Base-by-base conservation (phyloP, 805 yeast genomes). In the Candida coquimbonensis region DNA sequence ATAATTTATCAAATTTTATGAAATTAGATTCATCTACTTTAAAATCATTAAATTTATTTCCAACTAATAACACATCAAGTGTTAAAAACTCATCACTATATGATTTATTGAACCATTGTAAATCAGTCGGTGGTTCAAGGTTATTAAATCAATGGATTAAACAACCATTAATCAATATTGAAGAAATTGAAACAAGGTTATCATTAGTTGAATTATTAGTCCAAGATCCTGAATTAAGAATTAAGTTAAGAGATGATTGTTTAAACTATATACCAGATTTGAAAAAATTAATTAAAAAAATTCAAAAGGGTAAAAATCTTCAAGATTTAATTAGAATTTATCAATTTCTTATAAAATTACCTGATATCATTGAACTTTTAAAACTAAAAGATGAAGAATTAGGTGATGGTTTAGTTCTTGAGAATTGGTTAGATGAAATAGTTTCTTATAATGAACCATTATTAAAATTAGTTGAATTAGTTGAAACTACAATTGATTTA, bases 61-160 rank as follows among this genome's bases (percentile, higher is more conserved):
- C 97, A 13, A 53, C 52, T 8, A 53, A 53, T 31, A 57, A 64
- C 45, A 70, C 72, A 21, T 58, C 69, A 35, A 19, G 24, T 21
- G 24, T 9, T 5, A 68, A 69, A 54, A 74, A 77, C 49, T 62
- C 79, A 0, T 84, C 95, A 9, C 66, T 93, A 37, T 90, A 78
- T 60, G 96, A 95, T 25, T 71, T 93, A 38, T 68, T 93, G 55
- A 91, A 93, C 68, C 80, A 82, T 54, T 91, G 98, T 69, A 88
- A 86, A 56, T 83, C 95, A 5, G 74, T 80, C 2, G 88, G 93
- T n/a, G 99, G 99, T 8, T 70, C 91, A 1, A 74, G 98, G 52
- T 66, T 90, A 42, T 73, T 93, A 25, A 81, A 93, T 14, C 96
- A 88, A 59, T 93, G 99, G 99, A 72, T 93, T 49, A 93, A 91